phyloP scores from a whole-genome alignment of 371 early-diverging fungal species.

The Blakeslea trispora region DNA sequence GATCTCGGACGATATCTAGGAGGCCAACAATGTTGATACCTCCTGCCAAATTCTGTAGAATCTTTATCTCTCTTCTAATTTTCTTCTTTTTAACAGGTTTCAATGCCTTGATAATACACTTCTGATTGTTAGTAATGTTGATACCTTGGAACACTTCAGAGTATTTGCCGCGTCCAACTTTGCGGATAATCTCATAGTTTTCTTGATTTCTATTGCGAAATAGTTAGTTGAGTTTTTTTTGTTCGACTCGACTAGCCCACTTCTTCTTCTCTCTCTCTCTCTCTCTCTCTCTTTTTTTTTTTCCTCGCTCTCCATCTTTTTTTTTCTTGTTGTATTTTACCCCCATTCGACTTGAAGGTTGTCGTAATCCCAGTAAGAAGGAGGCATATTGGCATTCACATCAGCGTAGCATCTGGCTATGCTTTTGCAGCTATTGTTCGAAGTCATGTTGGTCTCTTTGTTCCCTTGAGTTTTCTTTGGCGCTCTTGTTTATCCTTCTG shows the following conservation, averaged over 20 bases:
- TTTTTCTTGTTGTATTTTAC: slow-evolving; percentile 37
- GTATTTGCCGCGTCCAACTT: slow-evolving; percentile 99
- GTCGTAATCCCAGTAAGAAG: slow-evolving; percentile 97
- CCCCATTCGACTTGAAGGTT: slow-evolving; percentile 86
- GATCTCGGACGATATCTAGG: slow-evolving; percentile 96
- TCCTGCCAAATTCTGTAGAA: slow-evolving; percentile 95
- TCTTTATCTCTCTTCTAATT: slow-evolving; percentile 98
- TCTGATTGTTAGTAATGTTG: slow-evolving; percentile 67
- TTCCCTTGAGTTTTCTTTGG: neutral
- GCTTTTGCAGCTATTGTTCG: slow-evolving; percentile 35
- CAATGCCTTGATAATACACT: slow-evolving; percentile 98
- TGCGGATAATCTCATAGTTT: slow-evolving; percentile 95
- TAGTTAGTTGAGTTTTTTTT: neutral
- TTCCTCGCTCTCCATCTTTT: no score
- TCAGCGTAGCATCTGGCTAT: slow-evolving; percentile 88
- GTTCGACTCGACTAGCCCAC: no score
- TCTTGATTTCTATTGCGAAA: slow-evolving; percentile 75
- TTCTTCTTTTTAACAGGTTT: slow-evolving; percentile 99
- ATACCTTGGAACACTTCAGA: slow-evolving; percentile 99
- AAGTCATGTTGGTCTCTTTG: neutral
- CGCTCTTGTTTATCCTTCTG: no score
- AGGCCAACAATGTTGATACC: slow-evolving; percentile 94
- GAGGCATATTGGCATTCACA: slow-evolving; percentile 81
- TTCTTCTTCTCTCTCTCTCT: no score
- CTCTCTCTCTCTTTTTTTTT: no score